Base-by-base conservation (phyloP, 2,329 filamentous ascomycete species). In the Didymella segeticola region DNA sequence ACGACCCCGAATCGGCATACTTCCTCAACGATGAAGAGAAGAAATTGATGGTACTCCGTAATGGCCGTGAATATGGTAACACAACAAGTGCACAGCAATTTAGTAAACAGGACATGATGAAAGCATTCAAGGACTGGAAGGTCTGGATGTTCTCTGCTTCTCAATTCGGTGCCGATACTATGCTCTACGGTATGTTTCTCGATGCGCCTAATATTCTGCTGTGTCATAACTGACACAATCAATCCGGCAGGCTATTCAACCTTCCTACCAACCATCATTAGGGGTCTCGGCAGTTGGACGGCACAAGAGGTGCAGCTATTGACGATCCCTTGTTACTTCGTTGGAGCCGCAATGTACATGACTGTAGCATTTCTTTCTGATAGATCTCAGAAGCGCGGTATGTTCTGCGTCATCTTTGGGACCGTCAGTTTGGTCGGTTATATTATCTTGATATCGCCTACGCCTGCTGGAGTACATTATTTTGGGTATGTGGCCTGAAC, bases 261-360 rank as follows among this genome's bases (percentile, higher is more conserved):
- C 0, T 93, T 93, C 68, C 75, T 93, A 34, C 90, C 90, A 0
- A 91, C 89, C 5, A 93, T 93, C 61, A 91, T 93, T 71, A 79
- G 83, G 33, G 86, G 82, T 4, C 82, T 92, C 47, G 86, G 88
- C 2, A 75, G 76, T 1, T 69, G 68, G 3, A 90, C 88, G 79
- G 80, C 83, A 0, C 77, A 78, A 0, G 80, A 90, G 66, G 83
- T 90, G 7, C 89, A 93, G 71, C 83, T 89, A 22, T 81, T 93
- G 33, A 93, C 89, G 0, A 89, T 93, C 38, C 89, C 89, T 0
- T 91, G 88, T 73, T 93, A 93, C 69, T 84, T 85, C 5, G 71
- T 91, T 5, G 90, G 89, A 3, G 89, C 89, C 0, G 78, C 87
- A 5, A 83, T 82, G 0, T 93, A 91, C 70, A 83, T 93, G 71